phyloP scores from a whole-genome alignment of 1,284 basidiomycete genomes.

The Cryptococcus wingfieldii region DNA sequence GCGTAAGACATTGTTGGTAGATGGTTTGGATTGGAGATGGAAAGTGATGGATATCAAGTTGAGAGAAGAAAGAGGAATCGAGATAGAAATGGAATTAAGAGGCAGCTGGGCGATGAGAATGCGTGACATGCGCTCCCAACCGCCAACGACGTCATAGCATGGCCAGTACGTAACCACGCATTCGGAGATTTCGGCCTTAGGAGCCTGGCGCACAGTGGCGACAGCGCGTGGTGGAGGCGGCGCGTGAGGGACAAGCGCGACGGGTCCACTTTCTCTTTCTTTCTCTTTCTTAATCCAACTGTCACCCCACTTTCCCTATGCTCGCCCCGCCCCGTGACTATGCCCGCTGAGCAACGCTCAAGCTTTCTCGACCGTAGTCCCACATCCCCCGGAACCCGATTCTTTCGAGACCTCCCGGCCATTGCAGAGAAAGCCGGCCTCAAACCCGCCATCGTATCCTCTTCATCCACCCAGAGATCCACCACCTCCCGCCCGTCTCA shows the following conservation, averaged over 20 bases:
- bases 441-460: background rate
- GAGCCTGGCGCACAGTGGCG: background rate
- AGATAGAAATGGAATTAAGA: background rate
- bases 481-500: background rate
- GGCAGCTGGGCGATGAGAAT: background rate
- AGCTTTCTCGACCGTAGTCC: no score
- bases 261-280: background rate
- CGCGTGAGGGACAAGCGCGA: background rate
- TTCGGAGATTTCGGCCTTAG: background rate
- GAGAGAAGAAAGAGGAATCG: background rate
- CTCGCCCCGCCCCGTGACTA: background rate
- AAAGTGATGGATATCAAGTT: slow-evolving; percentile 1
- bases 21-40: slow-evolving; percentile 1
- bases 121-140: background rate
- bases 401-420: no score
- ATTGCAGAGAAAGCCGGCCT: background rate
- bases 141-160: background rate
- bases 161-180: background rate
- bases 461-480: background rate
- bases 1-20: slow-evolving; percentile 40
- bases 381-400: no score
- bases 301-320: no score
- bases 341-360: background rate
- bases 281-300: background rate
- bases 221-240: background rate